phyloP scores from a whole-genome alignment of 2,329 filamentous ascomycete genomes.

The Colletotrichum tropicale region DNA sequence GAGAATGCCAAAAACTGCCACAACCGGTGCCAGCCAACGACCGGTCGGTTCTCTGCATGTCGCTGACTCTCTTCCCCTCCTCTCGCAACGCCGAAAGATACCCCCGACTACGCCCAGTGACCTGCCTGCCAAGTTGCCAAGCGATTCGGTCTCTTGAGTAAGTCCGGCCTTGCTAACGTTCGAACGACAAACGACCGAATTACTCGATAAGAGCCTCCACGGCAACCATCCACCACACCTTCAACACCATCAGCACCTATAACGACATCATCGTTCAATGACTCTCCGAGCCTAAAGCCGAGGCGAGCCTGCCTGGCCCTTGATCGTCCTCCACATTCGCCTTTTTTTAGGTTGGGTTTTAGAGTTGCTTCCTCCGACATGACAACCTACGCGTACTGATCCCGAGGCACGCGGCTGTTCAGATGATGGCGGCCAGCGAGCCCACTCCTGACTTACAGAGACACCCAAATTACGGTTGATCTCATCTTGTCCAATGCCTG shows the following conservation, averaged over 20 bases:
- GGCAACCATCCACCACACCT: not conserved
- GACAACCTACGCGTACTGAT: constrained; percentile 10
- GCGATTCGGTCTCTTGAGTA: not conserved
- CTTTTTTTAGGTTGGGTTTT: not conserved
- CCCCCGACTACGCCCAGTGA: not conserved
- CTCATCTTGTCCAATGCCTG: not conserved
- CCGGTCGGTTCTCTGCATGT: not conserved
- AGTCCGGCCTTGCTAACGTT: not conserved
- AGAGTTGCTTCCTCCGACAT: constrained; percentile 7
- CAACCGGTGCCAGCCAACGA: not conserved
- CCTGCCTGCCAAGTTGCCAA: not conserved
- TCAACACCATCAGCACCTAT: not conserved
- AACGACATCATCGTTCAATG: not conserved
- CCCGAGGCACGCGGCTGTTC: constrained; percentile 3
- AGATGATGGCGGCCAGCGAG: constrained; percentile 4
- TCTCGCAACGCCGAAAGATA: not conserved
- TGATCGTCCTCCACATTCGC: not conserved
- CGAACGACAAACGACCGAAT: not conserved
- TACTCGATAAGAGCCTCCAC: not conserved
- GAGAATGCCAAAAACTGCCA: not conserved
- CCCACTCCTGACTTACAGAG: not conserved
- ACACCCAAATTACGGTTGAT: constrained; percentile 1
- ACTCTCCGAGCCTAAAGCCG: not conserved
- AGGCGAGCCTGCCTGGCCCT: not conserved
- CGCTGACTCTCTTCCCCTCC: not conserved